Conservation (phyloP, 208 protist species). For the Wallacemonas rigidus region DNA sequence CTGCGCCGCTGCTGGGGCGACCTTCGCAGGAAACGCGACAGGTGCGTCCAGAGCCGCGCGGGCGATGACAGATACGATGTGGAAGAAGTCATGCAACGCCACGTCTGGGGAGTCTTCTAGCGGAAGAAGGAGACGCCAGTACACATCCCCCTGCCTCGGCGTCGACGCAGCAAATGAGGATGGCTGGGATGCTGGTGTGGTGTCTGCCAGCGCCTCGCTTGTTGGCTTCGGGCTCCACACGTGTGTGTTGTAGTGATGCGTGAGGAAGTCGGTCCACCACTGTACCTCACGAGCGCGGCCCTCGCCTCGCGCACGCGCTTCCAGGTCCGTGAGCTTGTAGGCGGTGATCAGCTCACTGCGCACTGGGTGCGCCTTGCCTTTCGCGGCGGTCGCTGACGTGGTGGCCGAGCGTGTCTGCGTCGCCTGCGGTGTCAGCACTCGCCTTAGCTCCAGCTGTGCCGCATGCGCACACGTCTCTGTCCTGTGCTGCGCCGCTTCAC, state of each 20-base stretch:
- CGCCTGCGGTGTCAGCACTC: constrained; percentile 9
- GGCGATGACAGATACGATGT: constrained; percentile 29
- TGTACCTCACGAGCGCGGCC: constrained; percentile 3
- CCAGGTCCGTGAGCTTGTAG: constrained; percentile 10
- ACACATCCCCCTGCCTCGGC: neutral
- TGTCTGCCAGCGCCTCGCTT: no score
- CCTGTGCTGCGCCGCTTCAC: neutral
- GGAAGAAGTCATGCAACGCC: constrained; percentile 19
- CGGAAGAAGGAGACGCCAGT: constrained; percentile 41
- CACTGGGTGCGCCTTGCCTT: neutral
- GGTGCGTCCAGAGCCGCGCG: constrained; percentile 25
- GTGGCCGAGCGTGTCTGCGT: neutral
- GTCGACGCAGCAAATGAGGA: no score
- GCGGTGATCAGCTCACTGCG: neutral
- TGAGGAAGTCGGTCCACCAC: constrained; percentile 8
- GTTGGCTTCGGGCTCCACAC: no score
- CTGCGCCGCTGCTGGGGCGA: no score
- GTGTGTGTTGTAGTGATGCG: constrained; percentile 4
- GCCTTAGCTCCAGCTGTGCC: constrained; percentile 28
- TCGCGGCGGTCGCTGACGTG: neutral
- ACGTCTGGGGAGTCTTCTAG: constrained; percentile 27
- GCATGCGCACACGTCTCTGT: neutral
- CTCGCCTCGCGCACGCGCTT: neutral
- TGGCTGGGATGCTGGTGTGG: no score
- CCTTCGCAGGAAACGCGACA: neutral